phyloP scores from a whole-genome alignment of 805 yeast genomes.

The Candida koratica region DNA sequence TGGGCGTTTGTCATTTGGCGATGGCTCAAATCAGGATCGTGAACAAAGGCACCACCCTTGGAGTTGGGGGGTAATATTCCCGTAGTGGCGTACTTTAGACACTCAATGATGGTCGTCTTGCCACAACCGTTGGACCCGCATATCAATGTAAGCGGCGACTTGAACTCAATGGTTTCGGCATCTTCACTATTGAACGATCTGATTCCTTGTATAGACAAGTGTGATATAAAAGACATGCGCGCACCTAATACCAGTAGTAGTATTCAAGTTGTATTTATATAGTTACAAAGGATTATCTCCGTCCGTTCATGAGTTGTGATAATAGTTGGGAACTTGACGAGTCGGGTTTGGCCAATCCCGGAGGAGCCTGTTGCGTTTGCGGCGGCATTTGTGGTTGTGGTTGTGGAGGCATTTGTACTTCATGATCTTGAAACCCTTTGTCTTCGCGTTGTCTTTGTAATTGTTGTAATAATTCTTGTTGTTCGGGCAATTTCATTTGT shows the following conservation, averaged over 20 bases:
- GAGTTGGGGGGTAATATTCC: slow-evolving; percentile 95
- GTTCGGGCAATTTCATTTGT: slow-evolving; percentile 35
- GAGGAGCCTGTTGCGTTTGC: slow-evolving; percentile 11
- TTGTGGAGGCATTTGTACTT: slow-evolving; percentile 4
- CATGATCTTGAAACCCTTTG: slow-evolving; percentile 21
- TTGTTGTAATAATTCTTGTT: slow-evolving; percentile 31
- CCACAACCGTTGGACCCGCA: slow-evolving; percentile 98
- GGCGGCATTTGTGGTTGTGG: slow-evolving; percentile 8
- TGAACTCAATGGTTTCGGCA: slow-evolving; percentile 83
- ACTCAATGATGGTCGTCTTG: slow-evolving; percentile 93
- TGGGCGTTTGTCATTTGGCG: slow-evolving; percentile 82
- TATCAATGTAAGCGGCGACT: slow-evolving; percentile 84
- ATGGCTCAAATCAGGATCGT: slow-evolving; percentile 81
- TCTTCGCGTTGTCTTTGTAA: slow-evolving; percentile 35
- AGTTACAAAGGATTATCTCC: slow-evolving; percentile 37
- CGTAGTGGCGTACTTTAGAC: slow-evolving; percentile 89
- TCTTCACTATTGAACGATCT: slow-evolving; percentile 86
- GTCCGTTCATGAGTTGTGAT: slow-evolving; percentile 82
- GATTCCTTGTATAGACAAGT: slow-evolving; percentile 68
- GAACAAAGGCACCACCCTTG: slow-evolving; percentile 93
- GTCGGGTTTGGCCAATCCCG: slow-evolving; percentile 14
- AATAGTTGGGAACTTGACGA: slow-evolving; percentile 75
- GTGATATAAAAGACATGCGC: slow-evolving; percentile 39
- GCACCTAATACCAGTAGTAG: too few species aligned
- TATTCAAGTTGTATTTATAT: too few species aligned